Base-by-base conservation (phyloP, 305 asterid genomes). In the Plantago lanceolata region DNA sequence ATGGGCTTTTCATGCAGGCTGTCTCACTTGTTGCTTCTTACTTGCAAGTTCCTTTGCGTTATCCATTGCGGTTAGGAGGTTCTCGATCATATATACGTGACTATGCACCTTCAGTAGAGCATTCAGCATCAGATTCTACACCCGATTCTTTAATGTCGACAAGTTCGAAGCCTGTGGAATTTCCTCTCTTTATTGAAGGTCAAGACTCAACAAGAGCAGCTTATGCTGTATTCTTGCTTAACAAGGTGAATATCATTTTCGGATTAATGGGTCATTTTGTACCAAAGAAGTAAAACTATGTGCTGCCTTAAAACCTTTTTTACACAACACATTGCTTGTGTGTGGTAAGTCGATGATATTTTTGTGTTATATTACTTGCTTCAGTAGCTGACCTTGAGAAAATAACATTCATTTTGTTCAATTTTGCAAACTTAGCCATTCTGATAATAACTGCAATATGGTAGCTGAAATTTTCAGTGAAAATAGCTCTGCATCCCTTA, bases 191-290 rank as follows among this genome's bases (percentile, higher is more conserved):
- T 58, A 68, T 89, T 62, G 97, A 92, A 81, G 95, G 97, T 66
- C 96, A 89, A 76, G 98, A 92, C 71, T 86, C 95, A 52, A 92
- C 98, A 56, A 87, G 97, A 81, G 95, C 98, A 73, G 98, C 96
- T 33, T 92, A 92, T 68, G 98, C 95, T 65, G 90, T 92, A 68
- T 92, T 92, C 83, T 84, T 92, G 83, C 88, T 92, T 68, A 92
- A 92, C 83, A 92, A 92, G 98, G 98, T 92, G 63, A 43, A 80
- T 67, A 68, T 71, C 66, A 62, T 55, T 69, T 57, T 68, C 64
- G 15, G 51, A 53, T 62, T 63, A 45, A 61, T 61, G 51, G 19
- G 16, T 19, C 65, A 33, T 14, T 55, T 29, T 58, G 50, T 68
- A 59, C 35, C 64, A 44, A 52, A 28, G 17, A 16, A 60, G 57